Conservation (phyloP, 208 protist genomes). For the Trypanosoma vivax region DNA sequence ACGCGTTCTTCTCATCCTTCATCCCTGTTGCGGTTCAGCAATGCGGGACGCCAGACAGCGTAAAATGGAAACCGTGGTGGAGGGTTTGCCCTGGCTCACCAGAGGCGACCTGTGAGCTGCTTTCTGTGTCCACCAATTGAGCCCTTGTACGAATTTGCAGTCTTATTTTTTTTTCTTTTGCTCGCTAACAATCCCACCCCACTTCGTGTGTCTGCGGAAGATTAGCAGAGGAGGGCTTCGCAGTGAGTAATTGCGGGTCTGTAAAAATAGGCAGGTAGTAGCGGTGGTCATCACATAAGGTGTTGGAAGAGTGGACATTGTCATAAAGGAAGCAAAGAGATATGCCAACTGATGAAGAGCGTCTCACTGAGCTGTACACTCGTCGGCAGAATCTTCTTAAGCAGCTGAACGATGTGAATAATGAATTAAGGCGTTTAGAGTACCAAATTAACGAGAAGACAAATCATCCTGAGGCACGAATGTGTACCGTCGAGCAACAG, state of each 20-base stretch:
- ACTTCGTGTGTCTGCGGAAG: neutral
- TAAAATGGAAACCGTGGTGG: too few species aligned
- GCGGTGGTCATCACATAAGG: too few species aligned
- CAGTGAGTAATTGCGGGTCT: constrained; percentile 3
- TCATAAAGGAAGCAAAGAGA: neutral
- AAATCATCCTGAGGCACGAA: constrained; percentile 7
- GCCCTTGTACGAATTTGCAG: too few species aligned
- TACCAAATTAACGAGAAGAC: constrained; percentile 44
- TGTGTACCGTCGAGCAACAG: constrained; percentile 23
- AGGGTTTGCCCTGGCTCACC: too few species aligned
- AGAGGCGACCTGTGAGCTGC: too few species aligned
- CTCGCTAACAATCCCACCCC: too few species aligned
- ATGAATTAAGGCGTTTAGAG: constrained; percentile 52
- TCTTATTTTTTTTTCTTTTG: too few species aligned
- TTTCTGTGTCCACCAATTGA: too few species aligned
- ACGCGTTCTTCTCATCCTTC: neutral
- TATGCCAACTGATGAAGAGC: constrained; percentile 59
- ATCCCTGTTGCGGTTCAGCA: neutral
- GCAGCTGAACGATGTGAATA: constrained; percentile 74
- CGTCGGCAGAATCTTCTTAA: constrained; percentile 70
- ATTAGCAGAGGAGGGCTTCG: too few species aligned
- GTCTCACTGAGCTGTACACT: constrained; percentile 60
- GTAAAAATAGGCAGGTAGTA: neutral
- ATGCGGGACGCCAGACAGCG: too few species aligned
- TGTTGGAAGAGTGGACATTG: neutral